Conservation (phyloP, 805 yeast genomes). For the Kodamaea kaohsiungensis region DNA sequence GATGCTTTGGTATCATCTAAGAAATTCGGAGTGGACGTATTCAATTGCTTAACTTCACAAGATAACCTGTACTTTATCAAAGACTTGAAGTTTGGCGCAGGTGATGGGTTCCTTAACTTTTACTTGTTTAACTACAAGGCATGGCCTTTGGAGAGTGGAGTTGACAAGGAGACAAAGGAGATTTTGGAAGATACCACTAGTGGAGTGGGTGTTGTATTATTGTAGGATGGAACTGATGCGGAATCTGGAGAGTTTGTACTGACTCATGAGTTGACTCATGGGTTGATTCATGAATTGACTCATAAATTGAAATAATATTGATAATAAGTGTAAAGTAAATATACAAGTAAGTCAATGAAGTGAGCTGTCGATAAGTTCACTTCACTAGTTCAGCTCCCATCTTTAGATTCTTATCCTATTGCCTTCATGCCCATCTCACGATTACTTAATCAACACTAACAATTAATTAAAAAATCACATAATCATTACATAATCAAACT, state of each 20-base stretch:
- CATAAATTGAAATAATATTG: not conserved
- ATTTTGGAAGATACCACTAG: slow-evolving; percentile 59
- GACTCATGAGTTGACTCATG: not conserved
- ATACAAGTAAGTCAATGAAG: too few relatives aligned
- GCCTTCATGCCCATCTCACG: not conserved
- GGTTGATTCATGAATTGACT: not conserved
- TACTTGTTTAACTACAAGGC: slow-evolving; percentile 90
- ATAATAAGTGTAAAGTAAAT: too few relatives aligned
- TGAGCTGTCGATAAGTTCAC: too few relatives aligned
- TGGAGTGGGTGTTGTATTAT: slow-evolving; percentile 88
- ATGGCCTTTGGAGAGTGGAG: slow-evolving; percentile 79
- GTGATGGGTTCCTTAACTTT: slow-evolving; percentile 90
- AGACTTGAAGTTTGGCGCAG: slow-evolving; percentile 84
- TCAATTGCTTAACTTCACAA: slow-evolving; percentile 89
- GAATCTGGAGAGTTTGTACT: too few relatives aligned
- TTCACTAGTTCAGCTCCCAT: too few relatives aligned
- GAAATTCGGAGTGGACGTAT: slow-evolving; percentile 74
- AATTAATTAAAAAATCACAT: not conserved
- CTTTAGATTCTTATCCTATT: too few relatives aligned
- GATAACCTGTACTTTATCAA: slow-evolving; percentile 85
- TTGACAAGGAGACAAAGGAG: slow-evolving; percentile 54
- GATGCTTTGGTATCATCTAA: slow-evolving; percentile 81
- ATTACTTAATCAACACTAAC: not conserved
- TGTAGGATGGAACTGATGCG: slow-evolving; percentile 34
- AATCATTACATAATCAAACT: not conserved